Evolutionary conservation across 768 basidiomycete genomes (phyloP), one percentile per base, ranked within the genome.

Genomic region (Paxillus involutus): DNA sequence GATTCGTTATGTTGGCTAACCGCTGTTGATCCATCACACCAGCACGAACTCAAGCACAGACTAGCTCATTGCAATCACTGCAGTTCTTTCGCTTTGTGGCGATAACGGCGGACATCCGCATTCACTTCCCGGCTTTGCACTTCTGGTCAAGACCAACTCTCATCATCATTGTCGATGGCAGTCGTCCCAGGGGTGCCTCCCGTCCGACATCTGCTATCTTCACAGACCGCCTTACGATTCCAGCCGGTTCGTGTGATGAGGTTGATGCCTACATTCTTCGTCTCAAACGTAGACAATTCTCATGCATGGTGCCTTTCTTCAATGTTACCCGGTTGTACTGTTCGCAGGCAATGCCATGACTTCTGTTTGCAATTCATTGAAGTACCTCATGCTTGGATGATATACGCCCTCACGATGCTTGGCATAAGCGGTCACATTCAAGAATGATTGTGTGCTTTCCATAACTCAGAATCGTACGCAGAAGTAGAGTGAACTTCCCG

Each of bases 1-100:
- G 74, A 85, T 91, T 66, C 86, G 89, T 43, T 84, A 85, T 66
- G 80, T 83, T 64, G 87, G 87, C 70, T 91, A 75, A 72, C 70
- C 29, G 55, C 49, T 50, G 26, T 58, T 61, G 36, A 26, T 43
- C 49, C 36, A 47, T 51, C 53, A 42, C 53, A 54, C 57, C 44
- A 47, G 51, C 48, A 44, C 44, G 47, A 46, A 49, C 55, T 36
- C 56, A 50, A 32, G 13, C 43, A 59, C 49, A 63, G 53, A 43
- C 49, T 48, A 57, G 60, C 57, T 44, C 66, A 62, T 57, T 26
- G 52, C 40, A 57, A 46, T 42, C 30, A 45, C 47, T 40, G 50
- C 55, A 53, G 60, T 62, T 59, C 35, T 50, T 32, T 61, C 64
- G 64, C 66, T 59, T 41, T 32, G 33, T 47, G 40, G 65, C 58